These are phyloP conservation scores for Puccinia hordei DNA, from an alignment of 1,284 basidiomycete species.

Conservation along the genomic window DNA sequence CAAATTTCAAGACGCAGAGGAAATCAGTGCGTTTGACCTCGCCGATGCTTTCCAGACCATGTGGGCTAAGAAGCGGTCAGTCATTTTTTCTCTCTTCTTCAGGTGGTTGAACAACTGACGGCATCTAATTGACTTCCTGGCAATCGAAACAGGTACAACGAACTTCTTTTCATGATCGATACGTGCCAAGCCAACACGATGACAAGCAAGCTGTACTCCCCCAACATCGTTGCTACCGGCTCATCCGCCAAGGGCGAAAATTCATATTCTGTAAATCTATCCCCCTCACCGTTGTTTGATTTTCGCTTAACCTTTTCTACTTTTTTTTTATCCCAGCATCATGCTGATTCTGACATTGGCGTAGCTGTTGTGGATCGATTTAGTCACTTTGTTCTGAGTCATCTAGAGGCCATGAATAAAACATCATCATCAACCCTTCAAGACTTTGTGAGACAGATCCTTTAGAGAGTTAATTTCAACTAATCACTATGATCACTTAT, in stretches of 20 bases:
- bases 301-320: neutral
- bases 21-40: constrained; percentile 91
- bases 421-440: constrained; percentile 77
- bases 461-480: neutral
- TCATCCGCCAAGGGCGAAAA: constrained; percentile 85
- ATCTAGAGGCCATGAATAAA: constrained; percentile 89
- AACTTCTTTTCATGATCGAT: constrained; percentile 97
- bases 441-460: constrained; percentile 70
- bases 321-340: constrained; percentile 66
- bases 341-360: constrained; percentile 88
- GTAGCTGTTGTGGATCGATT: constrained; percentile 93
- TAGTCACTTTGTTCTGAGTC: constrained; percentile 87
- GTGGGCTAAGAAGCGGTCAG: constrained; percentile 89
- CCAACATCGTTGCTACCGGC: constrained; percentile 91
- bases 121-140: neutral
- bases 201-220: constrained; percentile 91
- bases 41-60: constrained; percentile 98
- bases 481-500: neutral
- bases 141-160: constrained; percentile 73
- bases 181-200: constrained; percentile 97
- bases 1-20: constrained; percentile 98
- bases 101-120: neutral
- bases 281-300: neutral
- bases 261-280: constrained; percentile 78
- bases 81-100: constrained; percentile 28